A percentile compares a stretch with the other conserved stretches of the same genome.
Evolutionary conservation across 2,329 filamentous ascomycete genomes (phyloP).

Genomic region (Chalara sp.): DNA sequence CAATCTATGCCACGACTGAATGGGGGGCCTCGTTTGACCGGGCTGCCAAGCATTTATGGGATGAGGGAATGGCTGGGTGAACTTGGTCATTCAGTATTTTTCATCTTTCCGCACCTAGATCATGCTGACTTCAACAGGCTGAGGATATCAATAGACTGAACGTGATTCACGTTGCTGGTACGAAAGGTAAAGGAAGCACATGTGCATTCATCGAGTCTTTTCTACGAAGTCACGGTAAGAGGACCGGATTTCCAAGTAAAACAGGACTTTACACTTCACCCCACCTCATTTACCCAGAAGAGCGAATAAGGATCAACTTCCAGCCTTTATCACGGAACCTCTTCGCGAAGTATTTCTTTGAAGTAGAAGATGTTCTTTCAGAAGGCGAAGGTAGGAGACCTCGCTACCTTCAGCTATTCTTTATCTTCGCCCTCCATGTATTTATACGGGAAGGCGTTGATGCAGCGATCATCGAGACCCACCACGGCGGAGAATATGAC

Average conservation of each 20-base stretch:
- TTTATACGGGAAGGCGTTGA: constrained; percentile 57
- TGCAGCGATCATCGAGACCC: constrained; percentile 56
- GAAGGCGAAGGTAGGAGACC: constrained; percentile 36
- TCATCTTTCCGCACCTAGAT: neutral
- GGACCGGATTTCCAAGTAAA: constrained; percentile 11
- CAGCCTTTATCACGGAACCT: constrained; percentile 47
- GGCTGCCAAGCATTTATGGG: neutral
- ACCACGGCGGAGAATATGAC: constrained; percentile 59
- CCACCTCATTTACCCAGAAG: constrained; percentile 60
- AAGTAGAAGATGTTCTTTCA: constrained; percentile 52
- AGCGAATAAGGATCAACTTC: constrained; percentile 59
- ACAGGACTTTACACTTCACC: constrained; percentile 64
- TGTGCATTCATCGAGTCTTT: constrained; percentile 57
- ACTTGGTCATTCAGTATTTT: constrained; percentile 1
- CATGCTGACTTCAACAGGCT: neutral
- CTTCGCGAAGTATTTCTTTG: constrained; percentile 60
- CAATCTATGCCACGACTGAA: neutral
- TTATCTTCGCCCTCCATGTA: constrained; percentile 56
- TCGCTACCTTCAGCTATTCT: constrained; percentile 52
- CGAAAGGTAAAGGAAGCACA: constrained; percentile 76
- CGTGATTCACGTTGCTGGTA: constrained; percentile 82
- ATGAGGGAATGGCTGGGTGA: neutral
- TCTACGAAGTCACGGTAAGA: constrained; percentile 30
- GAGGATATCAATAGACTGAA: constrained; percentile 36
- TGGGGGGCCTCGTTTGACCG: neutral